Base-by-base conservation (phyloP, 2,329 filamentous ascomycete species). In the Fusarium lyarnte region DNA sequence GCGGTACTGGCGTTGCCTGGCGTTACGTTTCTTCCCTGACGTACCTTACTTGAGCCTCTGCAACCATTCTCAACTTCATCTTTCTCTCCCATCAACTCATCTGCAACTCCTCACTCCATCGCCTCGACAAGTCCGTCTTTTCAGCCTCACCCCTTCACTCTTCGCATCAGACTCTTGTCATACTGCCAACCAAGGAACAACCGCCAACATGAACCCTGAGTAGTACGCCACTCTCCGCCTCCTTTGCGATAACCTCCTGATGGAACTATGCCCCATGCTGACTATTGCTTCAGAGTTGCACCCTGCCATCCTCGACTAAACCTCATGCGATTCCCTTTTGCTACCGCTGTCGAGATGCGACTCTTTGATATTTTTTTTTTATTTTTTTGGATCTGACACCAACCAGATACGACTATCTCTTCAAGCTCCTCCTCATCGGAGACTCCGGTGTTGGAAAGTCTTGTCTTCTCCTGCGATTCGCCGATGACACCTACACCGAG, bases 371-470 rank as follows among this genome's bases (percentile, higher is more conserved):
- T 31, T 57, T 66, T n/a, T n/a, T n/a, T n/a, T n/a, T n/a, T n/a
- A n/a, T n/a, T n/a, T n/a, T n/a, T 67, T 70, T 74, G 42, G 23
- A 47, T 33, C 78, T 81, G 69, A 81, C 77, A 38, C 58, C 25
- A 63, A 66, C 61, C 82, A 98, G 96, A 96, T 99, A 99, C 93
- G 96, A 99, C 85, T 99, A 99, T 85, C 94, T 99, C 82, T 99
- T 99, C 92, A 99, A 99, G 92, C 94, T 99, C 77, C 94, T 99
- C 85, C 95, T 99, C 88, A 99, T 99, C 91, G 96, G 96, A 86
- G 96, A 99, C 85, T 99, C 96, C 84, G 96, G 96, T 91, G 96
- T 99, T 81, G 96, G 96, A 92, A 99, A 99, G 92, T 99, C 96
- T 82, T 99, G 96, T 87, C 85, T 99, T 87, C 89, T 99, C 78